These are phyloP conservation scores for Aspergillus sp. DNA, from an alignment of 2,329 filamentous ascomycete species.

Conservation along the genomic window DNA sequence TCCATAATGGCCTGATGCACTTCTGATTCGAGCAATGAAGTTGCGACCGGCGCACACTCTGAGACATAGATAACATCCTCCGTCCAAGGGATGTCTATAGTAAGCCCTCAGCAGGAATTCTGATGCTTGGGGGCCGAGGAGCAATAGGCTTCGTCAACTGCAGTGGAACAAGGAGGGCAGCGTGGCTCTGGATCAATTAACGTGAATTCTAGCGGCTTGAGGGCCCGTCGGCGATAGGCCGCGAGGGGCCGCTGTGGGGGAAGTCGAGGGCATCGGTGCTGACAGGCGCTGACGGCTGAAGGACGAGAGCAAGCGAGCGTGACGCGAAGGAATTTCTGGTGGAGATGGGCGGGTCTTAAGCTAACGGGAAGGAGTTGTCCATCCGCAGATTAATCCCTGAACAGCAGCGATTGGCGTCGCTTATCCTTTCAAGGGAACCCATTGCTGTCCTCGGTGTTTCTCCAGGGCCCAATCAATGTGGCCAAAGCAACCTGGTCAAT, in stretches of 20 bases:
- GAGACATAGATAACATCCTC: background rate
- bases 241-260: background rate
- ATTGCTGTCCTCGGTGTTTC: background rate
- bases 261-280: background rate
- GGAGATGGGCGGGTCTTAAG: background rate
- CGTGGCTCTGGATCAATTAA: constrained; percentile 1
- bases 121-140: background rate
- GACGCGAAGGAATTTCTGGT: background rate
- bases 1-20: background rate
- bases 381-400: background rate
- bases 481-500: background rate
- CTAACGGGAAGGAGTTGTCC: background rate
- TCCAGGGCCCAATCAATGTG: background rate
- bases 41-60: background rate
- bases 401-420: background rate
- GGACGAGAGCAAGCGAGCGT: background rate
- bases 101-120: background rate
- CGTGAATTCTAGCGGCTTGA: background rate
- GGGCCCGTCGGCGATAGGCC: background rate
- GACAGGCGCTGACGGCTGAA: background rate
- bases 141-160: background rate
- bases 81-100: background rate
- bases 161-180: background rate
- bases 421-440: background rate
- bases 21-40: background rate